Conservation (phyloP, 2,329 filamentous ascomycete genomes). For the Fusarium pseudocircinatum region DNA sequence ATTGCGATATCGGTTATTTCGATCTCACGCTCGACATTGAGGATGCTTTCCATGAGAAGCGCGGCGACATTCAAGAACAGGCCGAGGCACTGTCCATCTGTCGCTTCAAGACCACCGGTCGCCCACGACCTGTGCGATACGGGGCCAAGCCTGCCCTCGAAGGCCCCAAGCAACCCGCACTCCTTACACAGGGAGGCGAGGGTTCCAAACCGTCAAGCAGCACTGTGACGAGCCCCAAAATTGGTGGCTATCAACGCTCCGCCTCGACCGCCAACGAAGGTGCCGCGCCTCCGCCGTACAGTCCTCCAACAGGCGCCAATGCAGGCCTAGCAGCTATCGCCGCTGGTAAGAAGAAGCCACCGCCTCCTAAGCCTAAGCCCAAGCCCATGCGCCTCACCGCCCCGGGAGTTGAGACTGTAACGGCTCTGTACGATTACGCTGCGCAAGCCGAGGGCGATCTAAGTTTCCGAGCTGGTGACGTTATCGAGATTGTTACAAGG, state of each 20-base stretch:
- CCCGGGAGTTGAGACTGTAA: slow-evolving; percentile 79
- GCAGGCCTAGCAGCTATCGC: slow-evolving; percentile 58
- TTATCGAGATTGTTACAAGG: slow-evolving; percentile 85
- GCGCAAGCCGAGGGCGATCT: slow-evolving; percentile 95
- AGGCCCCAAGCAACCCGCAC: slow-evolving; percentile 57
- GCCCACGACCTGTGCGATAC: slow-evolving; percentile 68
- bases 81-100: slow-evolving; percentile 87
- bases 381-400: slow-evolving; percentile 79
- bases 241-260: slow-evolving; percentile 48
- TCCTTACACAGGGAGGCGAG: slow-evolving; percentile 64
- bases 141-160: slow-evolving; percentile 64
- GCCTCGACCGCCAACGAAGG: slow-evolving; percentile 54
- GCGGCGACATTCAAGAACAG: slow-evolving; percentile 85
- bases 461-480: slow-evolving; percentile 86
- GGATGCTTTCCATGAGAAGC: slow-evolving; percentile 88
- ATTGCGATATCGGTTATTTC: slow-evolving; percentile 97
- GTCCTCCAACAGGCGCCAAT: slow-evolving; percentile 54
- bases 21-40: slow-evolving; percentile 91
- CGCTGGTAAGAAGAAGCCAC: slow-evolving; percentile 72
- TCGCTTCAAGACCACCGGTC: slow-evolving; percentile 90
- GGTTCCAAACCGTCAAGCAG: slow-evolving; percentile 41
- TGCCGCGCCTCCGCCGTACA: slow-evolving; percentile 79
- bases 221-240: slow-evolving; percentile 41
- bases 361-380: slow-evolving; percentile 73
- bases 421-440: slow-evolving; percentile 94